Conservation (phyloP, 306 rosid species). For the Amphicarpaea edgeworthii region DNA sequence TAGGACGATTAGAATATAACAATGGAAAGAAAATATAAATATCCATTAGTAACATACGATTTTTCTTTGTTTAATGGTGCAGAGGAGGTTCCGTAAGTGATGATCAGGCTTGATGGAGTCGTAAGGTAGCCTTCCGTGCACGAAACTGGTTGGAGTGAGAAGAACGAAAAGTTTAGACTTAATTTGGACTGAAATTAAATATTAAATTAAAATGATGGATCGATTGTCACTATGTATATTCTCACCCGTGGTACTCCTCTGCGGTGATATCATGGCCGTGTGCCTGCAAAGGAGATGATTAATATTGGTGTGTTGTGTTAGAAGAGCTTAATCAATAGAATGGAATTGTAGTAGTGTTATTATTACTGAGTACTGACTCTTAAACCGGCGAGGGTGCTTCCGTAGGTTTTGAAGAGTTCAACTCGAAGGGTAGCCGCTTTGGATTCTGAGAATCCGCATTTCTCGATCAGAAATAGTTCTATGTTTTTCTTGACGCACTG, state of each 20-base stretch:
- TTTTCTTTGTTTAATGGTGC: conserved; percentile 70
- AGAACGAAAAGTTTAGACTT: conserved; percentile 9
- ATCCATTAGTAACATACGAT: conserved; percentile 51
- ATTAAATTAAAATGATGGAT: too few relatives aligned
- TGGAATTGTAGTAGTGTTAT: conserved; percentile 26
- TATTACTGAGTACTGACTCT: conserved; percentile 52
- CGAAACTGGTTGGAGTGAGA: conserved; percentile 56
- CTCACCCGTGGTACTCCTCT: conserved; percentile 82
- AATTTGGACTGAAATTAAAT: too few relatives aligned
- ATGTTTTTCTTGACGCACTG: conserved; percentile 72
- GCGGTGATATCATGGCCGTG: conserved; percentile 74
- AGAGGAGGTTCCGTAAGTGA: conserved; percentile 68
- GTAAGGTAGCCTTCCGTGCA: conserved; percentile 93
- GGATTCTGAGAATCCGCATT: conserved; percentile 70
- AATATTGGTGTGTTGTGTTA: not conserved
- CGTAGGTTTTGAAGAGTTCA: conserved; percentile 83
- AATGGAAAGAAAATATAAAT: not conserved
- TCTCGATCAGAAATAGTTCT: conserved; percentile 71
- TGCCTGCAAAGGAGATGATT: conserved; percentile 53
- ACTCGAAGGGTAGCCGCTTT: conserved; percentile 70
- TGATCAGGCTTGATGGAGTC: conserved; percentile 68
- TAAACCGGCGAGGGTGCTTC: conserved; percentile 93
- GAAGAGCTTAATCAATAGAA: not conserved
- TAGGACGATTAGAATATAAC: not conserved
- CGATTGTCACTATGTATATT: too few relatives aligned